Evolutionary conservation across 805 yeast species (phyloP), one percentile per base, ranked within the genome.

Genomic region (Saccharomycodes ludwigii): DNA sequence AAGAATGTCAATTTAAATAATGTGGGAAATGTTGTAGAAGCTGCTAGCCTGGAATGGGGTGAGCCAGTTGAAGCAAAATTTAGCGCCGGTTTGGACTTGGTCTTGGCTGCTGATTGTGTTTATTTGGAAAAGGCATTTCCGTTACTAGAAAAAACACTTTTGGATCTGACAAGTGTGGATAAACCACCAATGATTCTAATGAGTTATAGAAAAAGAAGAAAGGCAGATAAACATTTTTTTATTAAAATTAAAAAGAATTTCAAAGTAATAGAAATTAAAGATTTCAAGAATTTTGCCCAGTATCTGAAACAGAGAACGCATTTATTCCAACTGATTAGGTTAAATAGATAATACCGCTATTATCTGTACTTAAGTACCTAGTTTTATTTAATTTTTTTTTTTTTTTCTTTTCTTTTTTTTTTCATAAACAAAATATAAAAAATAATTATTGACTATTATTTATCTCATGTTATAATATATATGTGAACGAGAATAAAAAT

Each of bases 71-170:
- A 30, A 5, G 21, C 12, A 20, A 31, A 14, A 15, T 52, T 40
- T 1, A 59, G 54, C 32, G 43, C 42, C 1, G 52, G 48, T 4
- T 57, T 60, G 3, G 74, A 69, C 46, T 49, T 70, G 4, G 49
- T 71, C 3, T 43, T 71, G 16, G 77, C 76, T 4, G 77, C 77
- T 0, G 78, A 71, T 46, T 71, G 76, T 47, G 76, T 72, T 10
- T 71, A 71, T 36, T 52, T 66, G 18, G 77, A 70, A 40, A 44
- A 54, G 7, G 72, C 74, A 3, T 71, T 72, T 42, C 73, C 72
- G 4, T 42, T 70, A 24, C 44, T 71, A 23, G 69, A 66, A 32
- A 48, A 56, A 36, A 71, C 77, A 0, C 47, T 71, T 19, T 36
- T 68, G 21, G 70, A 68, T 36, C 41, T 71, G 13, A 51, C 58